Evolutionary conservation across 176 grass and related monocot genomes (phyloP).

Genomic region (Carex kokanica): DNA sequence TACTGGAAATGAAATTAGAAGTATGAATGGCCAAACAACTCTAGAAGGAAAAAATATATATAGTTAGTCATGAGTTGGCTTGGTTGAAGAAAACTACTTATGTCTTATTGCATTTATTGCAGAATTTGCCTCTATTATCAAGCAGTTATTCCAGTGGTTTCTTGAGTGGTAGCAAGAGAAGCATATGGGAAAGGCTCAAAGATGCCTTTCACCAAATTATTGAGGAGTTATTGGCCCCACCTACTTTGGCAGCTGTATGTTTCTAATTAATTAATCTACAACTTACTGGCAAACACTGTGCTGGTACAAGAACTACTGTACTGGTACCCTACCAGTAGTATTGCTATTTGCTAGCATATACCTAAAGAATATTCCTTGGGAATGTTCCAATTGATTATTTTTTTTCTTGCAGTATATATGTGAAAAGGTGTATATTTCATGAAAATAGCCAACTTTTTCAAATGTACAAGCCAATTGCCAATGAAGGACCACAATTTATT

Average conservation of each 20-base stretch:
- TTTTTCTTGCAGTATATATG: background rate
- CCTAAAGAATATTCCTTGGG: background rate
- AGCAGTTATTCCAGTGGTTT: slow-evolving; percentile 9
- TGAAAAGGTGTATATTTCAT: background rate
- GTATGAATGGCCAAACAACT: background rate
- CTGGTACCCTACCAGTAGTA: background rate
- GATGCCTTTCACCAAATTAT: background rate
- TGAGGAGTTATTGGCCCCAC: slow-evolving; percentile 54
- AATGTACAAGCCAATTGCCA: background rate
- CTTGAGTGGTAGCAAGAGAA: background rate
- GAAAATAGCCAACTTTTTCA: background rate
- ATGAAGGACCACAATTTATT: background rate
- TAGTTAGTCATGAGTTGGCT: background rate
- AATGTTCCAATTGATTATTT: background rate
- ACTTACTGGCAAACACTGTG: background rate
- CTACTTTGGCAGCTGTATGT: slow-evolving; percentile 51
- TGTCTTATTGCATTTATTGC: background rate
- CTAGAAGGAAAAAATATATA: background rate
- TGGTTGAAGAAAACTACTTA: background rate
- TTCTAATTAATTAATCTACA: slow-evolving; percentile 1
- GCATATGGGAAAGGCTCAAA: slow-evolving; percentile 40
- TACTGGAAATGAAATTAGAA: background rate
- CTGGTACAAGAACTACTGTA: background rate
- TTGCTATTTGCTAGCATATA: background rate
- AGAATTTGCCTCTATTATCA: slow-evolving; percentile 26